Evolutionary conservation across 1,284 basidiomycete genomes (phyloP).

Genomic region (Cutaneotrichosporon mucoides): DNA sequence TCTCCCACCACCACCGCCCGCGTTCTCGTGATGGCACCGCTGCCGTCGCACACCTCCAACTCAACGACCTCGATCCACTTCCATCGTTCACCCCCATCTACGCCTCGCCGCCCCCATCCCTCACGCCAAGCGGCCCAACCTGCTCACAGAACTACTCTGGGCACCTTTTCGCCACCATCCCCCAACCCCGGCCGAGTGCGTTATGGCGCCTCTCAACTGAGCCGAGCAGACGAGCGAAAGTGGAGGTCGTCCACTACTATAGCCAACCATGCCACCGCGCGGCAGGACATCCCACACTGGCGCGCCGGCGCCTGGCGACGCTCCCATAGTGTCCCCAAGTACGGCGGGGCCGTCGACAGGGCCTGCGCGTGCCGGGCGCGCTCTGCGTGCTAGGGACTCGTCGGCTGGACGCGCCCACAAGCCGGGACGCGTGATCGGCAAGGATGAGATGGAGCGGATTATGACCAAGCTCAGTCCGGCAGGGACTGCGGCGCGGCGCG

Average conservation of each 20-base stretch:
- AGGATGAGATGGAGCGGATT: conserved; percentile 29
- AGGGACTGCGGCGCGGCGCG: conserved; percentile 33
- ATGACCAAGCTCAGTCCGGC: conserved; percentile 24
- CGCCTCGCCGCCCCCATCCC: no score
- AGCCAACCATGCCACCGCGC: background rate
- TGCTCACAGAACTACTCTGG: background rate
- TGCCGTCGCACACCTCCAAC: conserved; percentile 1
- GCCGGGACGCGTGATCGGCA: conserved; percentile 11
- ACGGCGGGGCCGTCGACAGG: no score
- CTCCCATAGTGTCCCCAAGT: no score
- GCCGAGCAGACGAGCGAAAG: conserved; percentile 2
- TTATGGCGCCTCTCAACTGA: background rate
- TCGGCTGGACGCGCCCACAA: background rate
- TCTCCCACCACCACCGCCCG: background rate
- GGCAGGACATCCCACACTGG: background rate
- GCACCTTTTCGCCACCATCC: background rate
- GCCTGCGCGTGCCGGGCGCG: no score
- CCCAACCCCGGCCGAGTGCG: background rate
- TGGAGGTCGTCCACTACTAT: conserved; percentile 18
- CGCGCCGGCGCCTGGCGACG: no score
- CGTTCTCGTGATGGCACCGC: background rate
- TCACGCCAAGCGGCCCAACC: no score
- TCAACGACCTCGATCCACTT: conserved; percentile 3
- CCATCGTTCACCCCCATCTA: conserved; percentile 9
- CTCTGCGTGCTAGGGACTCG: no score